Evolutionary conservation across 805 yeast genomes (phyloP).

Genomic region (Scheffersomyces lignosus): DNA sequence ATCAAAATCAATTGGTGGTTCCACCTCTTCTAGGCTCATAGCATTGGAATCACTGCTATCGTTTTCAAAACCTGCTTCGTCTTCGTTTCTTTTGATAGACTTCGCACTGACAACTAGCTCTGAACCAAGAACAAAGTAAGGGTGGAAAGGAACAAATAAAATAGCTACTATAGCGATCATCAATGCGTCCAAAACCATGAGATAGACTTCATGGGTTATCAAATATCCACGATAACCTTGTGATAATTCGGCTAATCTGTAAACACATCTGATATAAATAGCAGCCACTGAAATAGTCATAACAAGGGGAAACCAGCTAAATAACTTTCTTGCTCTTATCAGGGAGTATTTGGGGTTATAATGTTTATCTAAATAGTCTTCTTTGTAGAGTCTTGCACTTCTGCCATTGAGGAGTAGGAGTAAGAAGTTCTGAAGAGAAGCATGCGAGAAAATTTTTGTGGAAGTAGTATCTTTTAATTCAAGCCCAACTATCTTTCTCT

Average conservation of each 20-base stretch:
- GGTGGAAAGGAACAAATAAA: slow-evolving; percentile 16
- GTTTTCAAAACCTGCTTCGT: background rate
- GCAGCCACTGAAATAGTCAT: slow-evolving; percentile 3
- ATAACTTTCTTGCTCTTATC: slow-evolving; percentile 5
- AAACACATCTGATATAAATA: slow-evolving; percentile 10
- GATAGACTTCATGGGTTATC: slow-evolving; percentile 14
- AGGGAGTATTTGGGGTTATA: slow-evolving; percentile 6
- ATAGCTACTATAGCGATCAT: slow-evolving; percentile 15
- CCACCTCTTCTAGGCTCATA: too few species aligned
- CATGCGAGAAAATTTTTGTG: slow-evolving; percentile 3
- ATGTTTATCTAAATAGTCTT: slow-evolving; percentile 5
- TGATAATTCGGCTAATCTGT: slow-evolving; percentile 16
- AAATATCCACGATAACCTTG: slow-evolving; percentile 16
- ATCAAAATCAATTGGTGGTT: too few species aligned
- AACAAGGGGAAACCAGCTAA: slow-evolving; percentile 6
- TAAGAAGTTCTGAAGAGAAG: slow-evolving; percentile 4
- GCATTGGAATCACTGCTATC: too few species aligned
- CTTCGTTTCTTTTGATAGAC: background rate
- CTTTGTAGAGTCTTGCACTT: slow-evolving; percentile 1
- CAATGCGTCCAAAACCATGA: slow-evolving; percentile 15
- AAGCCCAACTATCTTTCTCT: slow-evolving; percentile 6
- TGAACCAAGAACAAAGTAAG: slow-evolving; percentile 13
- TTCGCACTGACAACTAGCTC: slow-evolving; percentile 4
- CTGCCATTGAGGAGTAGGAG: slow-evolving; percentile 7
- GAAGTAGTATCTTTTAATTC: slow-evolving; percentile 1